These are phyloP conservation scores for Neurospora sp. DNA, from an alignment of 495 filamentous ascomycete species.

Conservation along the genomic window DNA sequence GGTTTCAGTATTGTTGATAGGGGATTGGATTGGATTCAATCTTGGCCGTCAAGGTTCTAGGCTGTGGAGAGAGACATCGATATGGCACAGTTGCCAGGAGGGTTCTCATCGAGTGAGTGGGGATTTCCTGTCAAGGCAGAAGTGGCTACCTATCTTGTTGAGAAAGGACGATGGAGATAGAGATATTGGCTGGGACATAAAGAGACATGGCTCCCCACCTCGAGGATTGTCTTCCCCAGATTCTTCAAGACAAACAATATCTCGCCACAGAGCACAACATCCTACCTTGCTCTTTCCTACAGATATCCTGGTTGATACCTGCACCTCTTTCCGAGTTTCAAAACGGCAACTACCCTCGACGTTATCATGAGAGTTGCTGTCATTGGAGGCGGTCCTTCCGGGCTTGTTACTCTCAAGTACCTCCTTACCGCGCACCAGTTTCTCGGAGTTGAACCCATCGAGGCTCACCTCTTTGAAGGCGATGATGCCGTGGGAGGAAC, in stretches of 20 bases:
- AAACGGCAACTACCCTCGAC: background rate
- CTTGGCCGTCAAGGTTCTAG: background rate
- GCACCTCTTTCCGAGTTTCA: background rate
- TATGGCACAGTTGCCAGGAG: background rate
- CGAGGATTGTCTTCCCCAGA: background rate
- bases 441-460: constrained; percentile 23
- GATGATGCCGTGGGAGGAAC: constrained; percentile 20
- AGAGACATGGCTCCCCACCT: background rate
- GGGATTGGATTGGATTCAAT: background rate
- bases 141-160: background rate
- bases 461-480: constrained; percentile 20
- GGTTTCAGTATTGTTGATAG: background rate
- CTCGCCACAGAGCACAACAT: background rate
- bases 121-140: background rate
- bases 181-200: background rate
- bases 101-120: background rate
- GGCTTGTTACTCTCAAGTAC: constrained; percentile 37
- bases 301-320: background rate
- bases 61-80: background rate
- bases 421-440: constrained; percentile 23
- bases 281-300: background rate
- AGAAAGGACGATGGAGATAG: background rate
- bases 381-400: constrained; percentile 36
- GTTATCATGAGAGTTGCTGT: constrained; percentile 24
- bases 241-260: background rate